Conservation (phyloP, 768 basidiomycete genomes). For the Pleurotus citrinopileatus region DNA sequence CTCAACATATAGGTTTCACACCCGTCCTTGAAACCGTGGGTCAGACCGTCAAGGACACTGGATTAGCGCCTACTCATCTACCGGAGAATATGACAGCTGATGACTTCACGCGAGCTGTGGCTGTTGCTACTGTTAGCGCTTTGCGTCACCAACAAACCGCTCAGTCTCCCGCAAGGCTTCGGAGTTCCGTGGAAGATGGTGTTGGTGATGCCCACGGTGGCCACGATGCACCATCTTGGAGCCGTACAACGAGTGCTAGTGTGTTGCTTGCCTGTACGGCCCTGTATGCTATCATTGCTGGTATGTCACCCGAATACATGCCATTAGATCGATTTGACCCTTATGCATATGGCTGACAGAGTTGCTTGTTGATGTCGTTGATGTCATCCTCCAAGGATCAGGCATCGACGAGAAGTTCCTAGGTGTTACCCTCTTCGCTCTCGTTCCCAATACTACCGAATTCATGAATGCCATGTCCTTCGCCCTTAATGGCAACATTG, state of each 20-base stretch:
- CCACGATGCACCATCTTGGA: constrained; percentile 97
- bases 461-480: constrained; percentile 99
- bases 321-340: neutral
- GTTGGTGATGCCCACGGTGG: constrained; percentile 67
- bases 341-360: constrained; percentile 46
- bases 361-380: constrained; percentile 91
- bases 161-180: constrained; percentile 45
- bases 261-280: constrained; percentile 89
- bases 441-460: constrained; percentile 98
- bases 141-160: constrained; percentile 74
- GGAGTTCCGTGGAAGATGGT: constrained; percentile 40
- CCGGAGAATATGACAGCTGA: constrained; percentile 74
- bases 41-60: constrained; percentile 65
- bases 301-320: constrained; percentile 42
- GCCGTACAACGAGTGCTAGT: constrained; percentile 82
- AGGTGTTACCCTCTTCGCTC: constrained; percentile 92
- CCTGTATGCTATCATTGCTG: constrained; percentile 93
- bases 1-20: constrained; percentile 35
- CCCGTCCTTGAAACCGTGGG: constrained; percentile 81
- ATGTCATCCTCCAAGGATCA: constrained; percentile 85
- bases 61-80: constrained; percentile 47
- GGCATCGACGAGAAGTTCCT: constrained; percentile 98
- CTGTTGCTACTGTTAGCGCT: constrained; percentile 91
- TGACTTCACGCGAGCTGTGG: constrained; percentile 91
- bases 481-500: constrained; percentile 94